These are phyloP conservation scores for Taxillus chinensis DNA, from an alignment of 164 flowering plant genomes.

Conservation along the genomic window DNA sequence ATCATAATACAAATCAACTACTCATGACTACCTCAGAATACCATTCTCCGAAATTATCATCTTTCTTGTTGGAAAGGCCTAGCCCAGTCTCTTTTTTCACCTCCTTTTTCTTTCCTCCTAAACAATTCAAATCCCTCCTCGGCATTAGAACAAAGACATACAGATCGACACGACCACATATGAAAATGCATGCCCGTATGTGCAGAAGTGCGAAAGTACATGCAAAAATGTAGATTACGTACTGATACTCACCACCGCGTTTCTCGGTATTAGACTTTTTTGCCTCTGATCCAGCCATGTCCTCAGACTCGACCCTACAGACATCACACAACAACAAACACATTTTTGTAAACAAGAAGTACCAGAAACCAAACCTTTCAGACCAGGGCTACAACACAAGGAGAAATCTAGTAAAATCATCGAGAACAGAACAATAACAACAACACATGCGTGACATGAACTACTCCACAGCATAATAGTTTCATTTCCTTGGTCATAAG, in stretches of 20 bases:
- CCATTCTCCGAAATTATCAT: slow-evolving; percentile 5
- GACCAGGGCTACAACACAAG: too few species aligned
- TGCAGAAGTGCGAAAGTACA: background rate
- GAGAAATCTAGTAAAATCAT: too few species aligned
- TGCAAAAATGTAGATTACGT: background rate
- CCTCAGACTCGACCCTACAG: background rate
- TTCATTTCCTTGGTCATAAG: too few species aligned
- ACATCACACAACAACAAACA: background rate
- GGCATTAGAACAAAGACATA: background rate
- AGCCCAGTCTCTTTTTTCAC: slow-evolving; percentile 4
- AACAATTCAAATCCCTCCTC: background rate
- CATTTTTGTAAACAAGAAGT: too few species aligned
- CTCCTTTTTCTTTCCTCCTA: slow-evolving; percentile 2
- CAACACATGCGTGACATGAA: too few species aligned
- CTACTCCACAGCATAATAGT: too few species aligned
- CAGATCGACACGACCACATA: background rate
- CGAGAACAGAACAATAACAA: too few species aligned
- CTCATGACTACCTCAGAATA: background rate
- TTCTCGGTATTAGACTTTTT: background rate
- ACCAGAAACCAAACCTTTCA: too few species aligned
- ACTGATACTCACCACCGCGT: background rate
- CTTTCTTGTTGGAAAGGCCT: slow-evolving; percentile 6
- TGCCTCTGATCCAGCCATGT: slow-evolving; percentile 3
- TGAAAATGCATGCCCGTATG: background rate
- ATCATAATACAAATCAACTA: too few species aligned